Base-by-base conservation (phyloP, 805 yeast species). In the Pichia eremophila region DNA sequence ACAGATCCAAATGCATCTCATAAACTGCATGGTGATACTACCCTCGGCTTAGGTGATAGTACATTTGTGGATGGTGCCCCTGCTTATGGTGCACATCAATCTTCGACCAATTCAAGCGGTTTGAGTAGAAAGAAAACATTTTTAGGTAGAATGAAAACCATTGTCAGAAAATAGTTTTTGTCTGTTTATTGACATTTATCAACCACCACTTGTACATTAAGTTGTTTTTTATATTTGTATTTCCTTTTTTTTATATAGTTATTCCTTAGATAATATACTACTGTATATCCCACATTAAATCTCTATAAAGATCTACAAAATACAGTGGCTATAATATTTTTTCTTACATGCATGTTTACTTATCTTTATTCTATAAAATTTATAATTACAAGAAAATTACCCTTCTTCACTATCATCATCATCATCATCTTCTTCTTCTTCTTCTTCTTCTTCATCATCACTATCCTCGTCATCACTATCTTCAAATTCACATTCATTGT, bases 1-100 rank as follows among this genome's bases (percentile, higher is more conserved):
- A 82, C 90, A 57, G 95, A 90, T 64, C 75, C 93, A 8, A 78
- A 77, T 48, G 68, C 67, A 14, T 43, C 51, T 3, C 40, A 43
- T 17, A 83, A 80, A 78, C 86, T 32, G 74, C 96, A 91, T 63
- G 99, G 99, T 18, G 77, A 78, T 43, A 74, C 85, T 3, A 85
- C 97, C 1, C 73, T 83, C 45, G 99, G 99, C 1, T 73, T 93
- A 40, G 99, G 99, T 3, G 78, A 91, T 1, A 77, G 96, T 2
- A 91, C 99, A 0, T 91, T 91, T 62, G 63, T 91, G 51, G 96
- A 93, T 64, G 99, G 25, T 22, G 25, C 25, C 6, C 25, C 98
- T 14, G 99, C 97, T 5, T 60, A 55, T 45, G 64, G 64, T 28
- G 50, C 43, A 12, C 10, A 29, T 10, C 32, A 29, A 29, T 12